Conservation (phyloP, 139 green algal genomes). For the Mychonastes homosphaera region DNA sequence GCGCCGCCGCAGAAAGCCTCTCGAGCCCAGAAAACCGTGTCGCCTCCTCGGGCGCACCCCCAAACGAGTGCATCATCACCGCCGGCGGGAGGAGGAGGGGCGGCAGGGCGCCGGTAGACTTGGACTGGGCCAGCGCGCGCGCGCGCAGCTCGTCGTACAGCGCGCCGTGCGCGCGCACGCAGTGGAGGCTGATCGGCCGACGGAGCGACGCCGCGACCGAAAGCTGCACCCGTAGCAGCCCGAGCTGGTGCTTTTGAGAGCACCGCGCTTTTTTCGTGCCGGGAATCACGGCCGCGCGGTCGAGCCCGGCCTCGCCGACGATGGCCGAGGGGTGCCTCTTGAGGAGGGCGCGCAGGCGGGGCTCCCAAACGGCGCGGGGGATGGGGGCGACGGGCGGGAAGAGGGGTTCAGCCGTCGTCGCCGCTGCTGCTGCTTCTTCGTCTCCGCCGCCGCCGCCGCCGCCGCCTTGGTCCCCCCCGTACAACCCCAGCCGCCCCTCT, state of each 20-base stretch:
- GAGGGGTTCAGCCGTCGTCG: too few species aligned
- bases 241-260: slow-evolving; percentile 9
- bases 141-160: not conserved
- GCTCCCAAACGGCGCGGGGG: too few species aligned
- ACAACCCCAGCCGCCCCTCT: too few species aligned
- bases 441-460: too few species aligned
- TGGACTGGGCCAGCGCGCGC: slow-evolving; percentile 9
- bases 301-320: slow-evolving; percentile 17
- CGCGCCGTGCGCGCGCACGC: slow-evolving; percentile 35
- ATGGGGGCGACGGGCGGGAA: too few species aligned
- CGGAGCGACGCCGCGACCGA: slow-evolving; percentile 30
- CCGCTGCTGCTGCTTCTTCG: too few species aligned
- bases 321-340: too few species aligned
- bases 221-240: slow-evolving; percentile 30
- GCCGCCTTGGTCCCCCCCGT: too few species aligned
- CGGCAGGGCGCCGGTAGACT: not conserved
- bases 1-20: too few species aligned
- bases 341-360: too few species aligned
- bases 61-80: slow-evolving; percentile 32
- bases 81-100: not conserved
- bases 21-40: slow-evolving; percentile 16
- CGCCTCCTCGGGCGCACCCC: slow-evolving; percentile 21
- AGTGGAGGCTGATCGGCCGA: slow-evolving; percentile 41
- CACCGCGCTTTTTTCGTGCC: not conserved
- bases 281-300: slow-evolving; percentile 7